These are phyloP conservation scores for Tulasnella sp. DNA, from an alignment of 768 basidiomycete genomes.

Conservation along the genomic window DNA sequence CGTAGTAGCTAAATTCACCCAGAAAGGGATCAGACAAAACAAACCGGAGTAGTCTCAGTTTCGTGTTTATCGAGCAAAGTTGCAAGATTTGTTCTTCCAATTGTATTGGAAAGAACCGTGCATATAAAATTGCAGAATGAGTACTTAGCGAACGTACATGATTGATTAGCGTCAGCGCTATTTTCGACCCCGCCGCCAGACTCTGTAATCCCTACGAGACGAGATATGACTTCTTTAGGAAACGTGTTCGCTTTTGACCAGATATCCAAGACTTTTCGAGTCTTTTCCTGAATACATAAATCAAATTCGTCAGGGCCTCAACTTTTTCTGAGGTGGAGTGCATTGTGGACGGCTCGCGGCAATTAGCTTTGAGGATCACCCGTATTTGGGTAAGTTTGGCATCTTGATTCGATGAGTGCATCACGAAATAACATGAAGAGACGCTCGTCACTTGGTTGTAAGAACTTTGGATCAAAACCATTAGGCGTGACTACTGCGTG, in stretches of 20 bases:
- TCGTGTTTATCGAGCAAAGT: background rate
- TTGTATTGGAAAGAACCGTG: too few relatives aligned
- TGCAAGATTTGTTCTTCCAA: background rate
- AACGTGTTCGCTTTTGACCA: constrained; percentile 91
- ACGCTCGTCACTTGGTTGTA: too few relatives aligned
- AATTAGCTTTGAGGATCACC: too few relatives aligned
- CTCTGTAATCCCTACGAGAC: constrained; percentile 54
- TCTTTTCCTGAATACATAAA: constrained; percentile 83
- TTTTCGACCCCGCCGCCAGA: constrained; percentile 28
- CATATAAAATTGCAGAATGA: too few relatives aligned
- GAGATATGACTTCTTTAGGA: constrained; percentile 57
- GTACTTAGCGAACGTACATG: constrained; percentile 17
- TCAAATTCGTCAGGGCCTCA: too few relatives aligned
- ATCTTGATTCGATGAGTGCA: too few relatives aligned
- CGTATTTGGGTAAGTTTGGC: too few relatives aligned
- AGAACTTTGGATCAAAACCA: too few relatives aligned
- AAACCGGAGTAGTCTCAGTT: background rate
- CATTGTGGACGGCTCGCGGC: too few relatives aligned
- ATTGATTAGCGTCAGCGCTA: constrained; percentile 13
- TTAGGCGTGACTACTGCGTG: too few relatives aligned
- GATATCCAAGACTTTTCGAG: constrained; percentile 93
- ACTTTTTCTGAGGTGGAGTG: too few relatives aligned
- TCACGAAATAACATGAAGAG: too few relatives aligned
- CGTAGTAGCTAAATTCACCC: background rate
- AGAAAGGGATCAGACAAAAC: background rate